A percentile compares a stretch with the other conserved stretches of the same genome.
phyloP scores from a whole-genome alignment of 495 filamentous ascomycete species.

The Bathelium albidoporum region DNA sequence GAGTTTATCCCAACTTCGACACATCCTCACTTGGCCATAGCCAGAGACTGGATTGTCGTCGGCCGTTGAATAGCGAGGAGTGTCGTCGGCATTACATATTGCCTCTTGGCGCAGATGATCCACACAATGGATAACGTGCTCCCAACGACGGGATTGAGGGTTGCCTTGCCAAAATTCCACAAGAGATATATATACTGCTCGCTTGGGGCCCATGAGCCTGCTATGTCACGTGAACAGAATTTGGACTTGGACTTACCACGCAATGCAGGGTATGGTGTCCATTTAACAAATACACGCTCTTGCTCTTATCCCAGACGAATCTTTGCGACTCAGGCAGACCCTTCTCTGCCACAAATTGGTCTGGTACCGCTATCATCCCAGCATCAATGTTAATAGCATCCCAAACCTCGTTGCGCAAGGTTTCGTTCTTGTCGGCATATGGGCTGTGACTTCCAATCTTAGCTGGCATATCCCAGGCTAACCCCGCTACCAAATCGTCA shows the following conservation, averaged over 20 bases:
- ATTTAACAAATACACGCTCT: background rate
- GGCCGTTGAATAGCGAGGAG: background rate
- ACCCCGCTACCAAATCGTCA: background rate
- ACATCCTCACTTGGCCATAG: background rate
- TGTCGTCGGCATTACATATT: constrained; percentile 12
- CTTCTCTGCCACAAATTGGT: background rate
- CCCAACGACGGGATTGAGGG: background rate
- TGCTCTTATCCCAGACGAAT: background rate
- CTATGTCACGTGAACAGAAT: background rate
- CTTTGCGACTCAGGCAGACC: background rate
- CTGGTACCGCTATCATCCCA: background rate
- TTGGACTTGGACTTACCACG: background rate
- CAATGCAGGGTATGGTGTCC: background rate
- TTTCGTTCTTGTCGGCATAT: background rate
- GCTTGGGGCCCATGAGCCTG: background rate
- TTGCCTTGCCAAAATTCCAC: background rate
- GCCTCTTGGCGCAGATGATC: constrained; percentile 13
- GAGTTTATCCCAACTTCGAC: background rate
- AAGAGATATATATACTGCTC: background rate
- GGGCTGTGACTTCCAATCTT: background rate
- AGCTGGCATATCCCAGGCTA: background rate
- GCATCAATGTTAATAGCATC: background rate
- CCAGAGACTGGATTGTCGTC: background rate
- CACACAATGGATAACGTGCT: constrained; percentile 9
- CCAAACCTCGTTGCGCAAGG: background rate